phyloP scores from a whole-genome alignment of 495 filamentous ascomycete genomes.

The Friedmanniomyces simplex region DNA sequence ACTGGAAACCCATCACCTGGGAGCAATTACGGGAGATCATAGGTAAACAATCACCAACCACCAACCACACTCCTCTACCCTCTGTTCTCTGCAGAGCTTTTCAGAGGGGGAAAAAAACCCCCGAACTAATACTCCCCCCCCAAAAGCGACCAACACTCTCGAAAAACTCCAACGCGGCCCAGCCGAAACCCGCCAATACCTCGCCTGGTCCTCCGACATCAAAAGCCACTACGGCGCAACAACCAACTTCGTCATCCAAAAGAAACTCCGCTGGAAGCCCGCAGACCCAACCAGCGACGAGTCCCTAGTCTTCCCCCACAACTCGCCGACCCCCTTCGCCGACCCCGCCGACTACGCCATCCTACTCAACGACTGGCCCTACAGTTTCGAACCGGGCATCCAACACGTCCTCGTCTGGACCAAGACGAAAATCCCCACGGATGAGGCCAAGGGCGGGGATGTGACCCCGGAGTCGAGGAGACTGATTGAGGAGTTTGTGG shows the following conservation, averaged over 20 bases:
- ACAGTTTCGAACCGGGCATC: conserved; percentile 62
- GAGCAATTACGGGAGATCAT: conserved; percentile 26
- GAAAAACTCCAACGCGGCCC: conserved; percentile 68
- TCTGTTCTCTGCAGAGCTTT: no score
- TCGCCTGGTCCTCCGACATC: conserved; percentile 61
- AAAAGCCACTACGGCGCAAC: conserved; percentile 66
- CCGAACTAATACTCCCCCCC: not conserved
- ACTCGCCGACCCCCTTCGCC: conserved; percentile 52
- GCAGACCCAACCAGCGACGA: conserved; percentile 27
- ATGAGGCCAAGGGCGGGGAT: conserved; percentile 46
- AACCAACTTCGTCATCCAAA: conserved; percentile 61
- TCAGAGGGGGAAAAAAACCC: not conserved
- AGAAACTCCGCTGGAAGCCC: conserved; percentile 60
- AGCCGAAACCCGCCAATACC: conserved; percentile 73
- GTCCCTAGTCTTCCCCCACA: conserved; percentile 42
- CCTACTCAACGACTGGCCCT: conserved; percentile 85
- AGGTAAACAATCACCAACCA: conserved; percentile 9
- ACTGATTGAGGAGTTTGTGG: conserved; percentile 56
- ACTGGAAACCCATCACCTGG: conserved; percentile 30
- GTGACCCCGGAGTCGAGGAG: conserved; percentile 56
- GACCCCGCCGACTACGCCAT: conserved; percentile 64
- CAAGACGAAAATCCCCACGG: conserved; percentile 46
- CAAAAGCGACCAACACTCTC: conserved; percentile 57
- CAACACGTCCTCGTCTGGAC: conserved; percentile 62
- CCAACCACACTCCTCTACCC: no score